phyloP scores from a whole-genome alignment of 2,329 filamentous ascomycete genomes.

The Nannizziopsis arthrosporioides region DNA sequence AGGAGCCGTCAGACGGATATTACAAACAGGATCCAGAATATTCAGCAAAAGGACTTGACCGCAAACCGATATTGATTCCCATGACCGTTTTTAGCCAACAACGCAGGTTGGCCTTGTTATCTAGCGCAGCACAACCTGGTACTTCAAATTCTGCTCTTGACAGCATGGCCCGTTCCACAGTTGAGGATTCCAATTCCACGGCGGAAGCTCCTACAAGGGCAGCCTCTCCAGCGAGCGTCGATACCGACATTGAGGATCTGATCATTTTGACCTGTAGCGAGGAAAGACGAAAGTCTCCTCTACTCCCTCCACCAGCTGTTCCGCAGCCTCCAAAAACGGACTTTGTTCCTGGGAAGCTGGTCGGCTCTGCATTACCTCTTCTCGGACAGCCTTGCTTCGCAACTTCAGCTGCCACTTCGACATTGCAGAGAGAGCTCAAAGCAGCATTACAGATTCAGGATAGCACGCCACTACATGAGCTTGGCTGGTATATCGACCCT shows the following conservation, averaged over 20 bases:
- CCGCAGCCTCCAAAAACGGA: constrained; percentile 34
- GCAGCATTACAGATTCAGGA: constrained; percentile 54
- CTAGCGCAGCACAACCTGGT: constrained; percentile 13
- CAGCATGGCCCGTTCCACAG: too few species aligned
- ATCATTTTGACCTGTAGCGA: constrained; percentile 25
- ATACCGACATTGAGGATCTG: constrained; percentile 39
- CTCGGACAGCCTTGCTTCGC: constrained; percentile 58
- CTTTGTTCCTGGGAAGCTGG: constrained; percentile 57
- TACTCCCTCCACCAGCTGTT: neutral
- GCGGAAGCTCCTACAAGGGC: too few species aligned
- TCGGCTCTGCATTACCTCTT: constrained; percentile 50
- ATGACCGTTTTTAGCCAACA: constrained; percentile 40
- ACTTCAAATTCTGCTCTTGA: neutral
- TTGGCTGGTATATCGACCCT: constrained; percentile 74
- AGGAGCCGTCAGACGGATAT: constrained; percentile 11
- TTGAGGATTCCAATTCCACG: too few species aligned
- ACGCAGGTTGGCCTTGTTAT: constrained; percentile 23
- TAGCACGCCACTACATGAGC: constrained; percentile 47
- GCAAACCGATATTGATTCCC: constrained; percentile 39
- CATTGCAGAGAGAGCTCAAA: constrained; percentile 54
- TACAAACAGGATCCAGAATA: constrained; percentile 30
- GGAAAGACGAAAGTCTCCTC: constrained; percentile 11
- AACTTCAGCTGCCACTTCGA: constrained; percentile 47
- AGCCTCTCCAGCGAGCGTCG: constrained; percentile 28
- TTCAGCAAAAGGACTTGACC: constrained; percentile 32